Base-by-base conservation (phyloP, 768 basidiomycete genomes). In the Mrakia frigida region DNA sequence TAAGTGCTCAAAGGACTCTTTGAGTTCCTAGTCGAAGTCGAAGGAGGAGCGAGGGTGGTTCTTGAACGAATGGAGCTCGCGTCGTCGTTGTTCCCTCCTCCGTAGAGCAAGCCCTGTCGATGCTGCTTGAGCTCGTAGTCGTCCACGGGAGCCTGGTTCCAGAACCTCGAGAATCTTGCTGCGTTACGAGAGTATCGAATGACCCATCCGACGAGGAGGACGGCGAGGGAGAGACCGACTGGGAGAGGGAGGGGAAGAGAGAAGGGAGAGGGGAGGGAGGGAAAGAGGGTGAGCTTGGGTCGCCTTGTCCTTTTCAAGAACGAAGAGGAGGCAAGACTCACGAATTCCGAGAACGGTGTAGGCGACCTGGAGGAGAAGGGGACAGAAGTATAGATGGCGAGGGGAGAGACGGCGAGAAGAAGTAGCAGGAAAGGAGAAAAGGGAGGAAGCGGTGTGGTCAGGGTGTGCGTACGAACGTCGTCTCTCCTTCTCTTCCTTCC, bases 61-160 rank as follows among this genome's bases (percentile, higher is more conserved):
- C 65, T 74, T n/a, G 60, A 65, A 35, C 73, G 41, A 33, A 74
- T 74, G 3, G 61, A 65, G 56, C 53, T 61, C 21, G 56, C 56
- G 41, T 68, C 74, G 52, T 77, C 76, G 35, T 46, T 59, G 5
- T 28, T 52, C 10, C 46, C 28, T 25, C 33, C 28, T n/a, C 35
- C 37, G n/a, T 77, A 37, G 35, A 78, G 37, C 31, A 78, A 60
- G 23, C 53, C 39, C 10, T 33, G 53, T 14, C 65, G 67, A n/a
- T 78, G 77, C 69, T 74, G 73, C 73, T 74, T 78, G 41, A 78
- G 73, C 73, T 78, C 77, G 39, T 74, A 74, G 39, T 78, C 77
- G 23, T 78, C 60, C 18, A 9, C 39, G 11, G 72, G 21, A 35
- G 60, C 59, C 65, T 78, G 77, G 73, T 78, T 78, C 77, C 77